These are phyloP conservation scores for Cadophora sp. DNA, from an alignment of 2,329 filamentous ascomycete species.

Conservation along the genomic window DNA sequence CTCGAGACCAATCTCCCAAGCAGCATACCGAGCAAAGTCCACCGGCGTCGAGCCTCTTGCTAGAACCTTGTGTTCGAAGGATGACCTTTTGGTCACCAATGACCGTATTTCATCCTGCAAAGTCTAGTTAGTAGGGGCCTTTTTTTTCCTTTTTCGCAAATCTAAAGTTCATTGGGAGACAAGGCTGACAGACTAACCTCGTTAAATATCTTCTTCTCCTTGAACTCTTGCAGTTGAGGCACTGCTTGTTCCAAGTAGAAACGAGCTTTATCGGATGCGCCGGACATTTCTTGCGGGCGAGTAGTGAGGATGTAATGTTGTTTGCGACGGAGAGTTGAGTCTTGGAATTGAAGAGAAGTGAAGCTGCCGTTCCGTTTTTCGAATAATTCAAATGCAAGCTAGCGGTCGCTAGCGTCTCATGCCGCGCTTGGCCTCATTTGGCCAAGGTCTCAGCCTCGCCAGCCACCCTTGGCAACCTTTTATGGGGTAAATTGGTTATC, in stretches of 20 bases:
- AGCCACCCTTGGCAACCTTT: constrained; percentile 9
- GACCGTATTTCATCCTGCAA: constrained; percentile 83
- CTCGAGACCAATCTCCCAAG: constrained; percentile 74
- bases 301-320: not conserved
- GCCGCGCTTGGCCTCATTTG: constrained; percentile 12
- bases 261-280: constrained; percentile 89
- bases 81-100: constrained; percentile 88
- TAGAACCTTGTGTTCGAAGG: constrained; percentile 91
- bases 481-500: constrained; percentile 11
- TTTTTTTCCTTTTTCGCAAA: not conserved
- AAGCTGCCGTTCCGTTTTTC: constrained; percentile 4
- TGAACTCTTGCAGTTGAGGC: constrained; percentile 89
- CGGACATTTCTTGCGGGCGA: constrained; percentile 65
- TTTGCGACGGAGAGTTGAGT: not conserved
- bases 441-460: constrained; percentile 10
- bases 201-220: constrained; percentile 89
- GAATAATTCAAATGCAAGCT: constrained; percentile 10
- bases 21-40: constrained; percentile 86
- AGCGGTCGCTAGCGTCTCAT: not conserved
- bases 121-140: constrained; percentile 3
- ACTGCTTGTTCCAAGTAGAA: constrained; percentile 94
- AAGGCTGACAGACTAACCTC: constrained; percentile 59
- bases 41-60: constrained; percentile 76
- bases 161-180: constrained; percentile 16
- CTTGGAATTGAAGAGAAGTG: not conserved